Evolutionary conservation across 345 rosid species (phyloP), one percentile per base, ranked within the genome.

Genomic region (Euphorbia lathyris): DNA sequence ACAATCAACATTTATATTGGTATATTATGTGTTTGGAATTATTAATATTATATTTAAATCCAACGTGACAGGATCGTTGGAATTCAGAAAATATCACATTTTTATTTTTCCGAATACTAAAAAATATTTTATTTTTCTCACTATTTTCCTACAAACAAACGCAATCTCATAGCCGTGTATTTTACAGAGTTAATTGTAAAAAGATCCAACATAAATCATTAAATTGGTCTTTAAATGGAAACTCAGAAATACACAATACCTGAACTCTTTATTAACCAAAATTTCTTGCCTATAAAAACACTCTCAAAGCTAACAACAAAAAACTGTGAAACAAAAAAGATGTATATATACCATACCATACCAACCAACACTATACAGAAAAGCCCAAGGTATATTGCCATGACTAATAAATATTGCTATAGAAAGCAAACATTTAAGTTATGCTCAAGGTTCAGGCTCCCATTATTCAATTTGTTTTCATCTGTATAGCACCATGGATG

Each of bases 301-400:
- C 66, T 42, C 32, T 7, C 10, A 45, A 10, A 45, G 48, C 30
- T 45, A 55, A 29, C 62, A 27, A 0, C 9, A 34, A 0, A 58
- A 58, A 27, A 58, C 16, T 14, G 38, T 9, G 9, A 1, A 10
- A 63, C 7, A 22, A 29, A 16, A 32, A 10, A 0, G 20, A 55
- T 52, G 51, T 11, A 9, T 29, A 34, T 22, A 13, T 45, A n/a
- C n/a, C n/a, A n/a, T n/a, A n/a, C n/a, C n/a, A 45, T 45, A 45
- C 12, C 11, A 5, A 29, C 62, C 72, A 36, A 25, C 58, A 42
- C 47, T 67, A 64, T 67, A 67, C 77, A 51, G 32, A 42, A 50
- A 30, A 23, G 9, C 29, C 42, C 6, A 25, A 68, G 32, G 9
- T 63, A 8, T 9, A 12, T 38, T 30, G 34, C 60, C 36, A 66